Percentiles rank a stretch among this genome's conserved stretches.
Conservation (phyloP, 1,284 basidiomycete genomes). For the Leccinum insolens region DNA sequence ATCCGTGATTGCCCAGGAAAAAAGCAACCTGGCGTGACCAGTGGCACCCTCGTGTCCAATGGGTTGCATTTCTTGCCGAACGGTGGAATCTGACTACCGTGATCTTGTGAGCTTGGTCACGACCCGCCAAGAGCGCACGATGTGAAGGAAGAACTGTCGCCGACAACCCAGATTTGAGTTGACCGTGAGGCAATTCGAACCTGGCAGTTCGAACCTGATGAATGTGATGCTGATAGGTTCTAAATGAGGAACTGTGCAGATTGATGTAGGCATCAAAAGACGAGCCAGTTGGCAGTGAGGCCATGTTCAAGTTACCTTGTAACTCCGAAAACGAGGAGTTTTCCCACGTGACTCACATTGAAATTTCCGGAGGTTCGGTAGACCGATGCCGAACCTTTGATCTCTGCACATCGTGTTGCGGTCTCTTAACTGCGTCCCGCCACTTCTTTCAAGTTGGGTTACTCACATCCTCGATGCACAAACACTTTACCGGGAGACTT, state of each 20-base stretch:
- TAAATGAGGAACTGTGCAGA: background rate
- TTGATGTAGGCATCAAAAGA: conserved; percentile 14
- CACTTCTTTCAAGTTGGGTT: background rate
- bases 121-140: background rate
- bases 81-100: background rate
- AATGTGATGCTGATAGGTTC: background rate
- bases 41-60: background rate
- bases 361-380: background rate
- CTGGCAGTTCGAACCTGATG: background rate
- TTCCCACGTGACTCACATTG: background rate
- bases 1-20: background rate
- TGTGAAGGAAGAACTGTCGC: background rate
- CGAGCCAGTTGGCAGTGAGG: conserved; percentile 18
- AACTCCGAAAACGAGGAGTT: too few relatives aligned
- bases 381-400: background rate
- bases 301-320: background rate
- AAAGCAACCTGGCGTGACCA: background rate
- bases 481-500: background rate
- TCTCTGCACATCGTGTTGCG: background rate
- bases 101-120: too few relatives aligned
- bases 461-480: background rate
- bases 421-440: background rate
- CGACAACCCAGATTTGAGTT: background rate
- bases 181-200: background rate
- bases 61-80: background rate